Evolutionary conservation across 495 filamentous ascomycete genomes (phyloP).

Genomic region (Friedmanniomyces simplex): DNA sequence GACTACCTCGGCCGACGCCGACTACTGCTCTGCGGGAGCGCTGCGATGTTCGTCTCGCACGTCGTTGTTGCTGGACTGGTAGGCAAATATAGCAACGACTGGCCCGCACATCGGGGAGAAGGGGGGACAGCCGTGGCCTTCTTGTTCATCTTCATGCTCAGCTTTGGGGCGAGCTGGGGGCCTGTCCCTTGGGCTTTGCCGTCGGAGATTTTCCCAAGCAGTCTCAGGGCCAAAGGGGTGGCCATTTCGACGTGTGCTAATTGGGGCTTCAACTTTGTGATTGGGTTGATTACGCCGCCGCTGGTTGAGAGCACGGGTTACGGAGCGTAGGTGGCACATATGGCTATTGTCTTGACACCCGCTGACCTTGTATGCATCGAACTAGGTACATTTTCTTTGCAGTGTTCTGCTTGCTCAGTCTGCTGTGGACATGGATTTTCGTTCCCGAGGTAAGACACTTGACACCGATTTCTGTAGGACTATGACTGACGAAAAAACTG

Average conservation of each 20-base stretch:
- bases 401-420: slow-evolving; percentile 45
- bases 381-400: slow-evolving; percentile 43
- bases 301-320: slow-evolving; percentile 45
- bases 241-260: slow-evolving; percentile 25
- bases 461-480: neutral
- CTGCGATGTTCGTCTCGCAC: slow-evolving; percentile 24
- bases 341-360: neutral
- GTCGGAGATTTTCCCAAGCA: slow-evolving; percentile 21
- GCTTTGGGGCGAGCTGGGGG: slow-evolving; percentile 24
- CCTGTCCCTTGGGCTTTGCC: slow-evolving; percentile 23
- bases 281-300: slow-evolving; percentile 40
- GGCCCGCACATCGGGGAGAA: slow-evolving; percentile 22
- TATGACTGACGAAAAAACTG: neutral
- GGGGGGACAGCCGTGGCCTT: slow-evolving; percentile 28
- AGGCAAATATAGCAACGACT: slow-evolving; percentile 21
- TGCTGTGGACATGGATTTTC: slow-evolving; percentile 44
- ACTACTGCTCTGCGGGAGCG: slow-evolving; percentile 23
- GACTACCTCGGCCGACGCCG: slow-evolving; percentile 26
- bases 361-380: neutral
- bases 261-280: slow-evolving; percentile 12
- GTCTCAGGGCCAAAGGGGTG: slow-evolving; percentile 38
- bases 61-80: slow-evolving; percentile 29
- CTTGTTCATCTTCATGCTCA: slow-evolving; percentile 10
- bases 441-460: slow-evolving; percentile 39
- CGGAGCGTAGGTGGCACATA: slow-evolving; percentile 28